Percentiles rank a stretch among this genome's conserved stretches.
phyloP scores from a whole-genome alignment of 108 stramenopile species.

The Nitzschia putrida region DNA sequence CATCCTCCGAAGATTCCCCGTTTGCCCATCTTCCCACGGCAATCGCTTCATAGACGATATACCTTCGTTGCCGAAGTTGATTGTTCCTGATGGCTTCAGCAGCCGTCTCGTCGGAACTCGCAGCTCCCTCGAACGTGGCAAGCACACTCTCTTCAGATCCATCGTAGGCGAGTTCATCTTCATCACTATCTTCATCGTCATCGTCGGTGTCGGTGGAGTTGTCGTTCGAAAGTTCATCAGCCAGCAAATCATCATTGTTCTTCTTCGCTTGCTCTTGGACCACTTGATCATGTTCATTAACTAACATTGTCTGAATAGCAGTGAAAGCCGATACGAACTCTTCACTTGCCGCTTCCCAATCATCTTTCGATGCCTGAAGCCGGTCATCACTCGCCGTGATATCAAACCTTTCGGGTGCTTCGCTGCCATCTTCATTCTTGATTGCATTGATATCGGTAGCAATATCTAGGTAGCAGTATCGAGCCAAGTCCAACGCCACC shows the following conservation, averaged over 20 bases:
- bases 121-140: conserved; percentile 14
- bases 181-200: conserved; percentile 6
- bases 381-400: background rate
- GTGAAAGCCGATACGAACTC: conserved; percentile 6
- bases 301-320: conserved; percentile 5
- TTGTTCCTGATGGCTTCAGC: background rate
- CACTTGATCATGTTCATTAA: conserved; percentile 1
- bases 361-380: background rate
- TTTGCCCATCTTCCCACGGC: background rate
- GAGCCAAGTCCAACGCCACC: conserved; percentile 42
- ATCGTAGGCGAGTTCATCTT: conserved; percentile 3
- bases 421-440: background rate
- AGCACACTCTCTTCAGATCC: conserved; percentile 20
- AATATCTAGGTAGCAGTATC: conserved; percentile 42
- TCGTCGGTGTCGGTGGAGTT: background rate
- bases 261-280: background rate
- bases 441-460: background rate
- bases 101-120: background rate
- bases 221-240: background rate
- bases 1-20: background rate
- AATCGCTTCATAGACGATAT: conserved; percentile 22
- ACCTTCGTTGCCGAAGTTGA: background rate
- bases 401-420: background rate
- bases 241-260: background rate
- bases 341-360: conserved; percentile 3